A percentile compares a stretch with the other conserved stretches of the same genome.
phyloP scores from a whole-genome alignment of 352 stramenopile species.

The Phytophthora pinifolia region DNA sequence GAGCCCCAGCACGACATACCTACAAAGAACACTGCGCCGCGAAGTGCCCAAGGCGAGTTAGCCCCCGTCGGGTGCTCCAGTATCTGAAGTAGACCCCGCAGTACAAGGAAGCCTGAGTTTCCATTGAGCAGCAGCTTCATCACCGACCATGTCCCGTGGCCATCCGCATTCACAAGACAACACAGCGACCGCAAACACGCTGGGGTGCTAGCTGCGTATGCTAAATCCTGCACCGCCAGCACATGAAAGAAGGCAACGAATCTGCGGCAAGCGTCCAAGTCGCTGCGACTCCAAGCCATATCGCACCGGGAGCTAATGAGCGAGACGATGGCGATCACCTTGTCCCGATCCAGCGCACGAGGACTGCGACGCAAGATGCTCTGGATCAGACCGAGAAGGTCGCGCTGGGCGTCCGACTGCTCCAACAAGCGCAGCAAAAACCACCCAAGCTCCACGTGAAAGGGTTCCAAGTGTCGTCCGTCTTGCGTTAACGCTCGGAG shows the following conservation, averaged over 20 bases:
- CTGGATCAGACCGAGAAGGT: slow-evolving; percentile 75
- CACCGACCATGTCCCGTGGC: slow-evolving; percentile 79
- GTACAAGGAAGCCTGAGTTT: slow-evolving; percentile 59
- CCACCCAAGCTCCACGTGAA: slow-evolving; percentile 71
- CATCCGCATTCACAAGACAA: slow-evolving; percentile 83
- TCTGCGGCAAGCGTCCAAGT: slow-evolving; percentile 71
- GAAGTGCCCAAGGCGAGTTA: slow-evolving; percentile 73
- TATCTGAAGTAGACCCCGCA: slow-evolving; percentile 69
- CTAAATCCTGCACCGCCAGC: slow-evolving; percentile 57
- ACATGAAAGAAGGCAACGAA: slow-evolving; percentile 81
- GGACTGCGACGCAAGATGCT: slow-evolving; percentile 67
- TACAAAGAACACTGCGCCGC: slow-evolving; percentile 85
- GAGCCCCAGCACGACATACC: slow-evolving; percentile 90
- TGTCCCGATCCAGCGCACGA: slow-evolving; percentile 54
- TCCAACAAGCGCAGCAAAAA: slow-evolving; percentile 74
- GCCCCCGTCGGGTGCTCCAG: slow-evolving; percentile 56
- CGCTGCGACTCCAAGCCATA: slow-evolving; percentile 66
- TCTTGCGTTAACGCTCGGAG: slow-evolving; percentile 67
- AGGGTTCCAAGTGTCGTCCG: slow-evolving; percentile 64
- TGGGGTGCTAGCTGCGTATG: slow-evolving; percentile 57
- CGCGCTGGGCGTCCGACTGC: slow-evolving; percentile 78
- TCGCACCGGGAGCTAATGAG: slow-evolving; percentile 70
- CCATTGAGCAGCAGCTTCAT: slow-evolving; percentile 80
- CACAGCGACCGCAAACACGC: slow-evolving; percentile 74
- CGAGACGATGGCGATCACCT: slow-evolving; percentile 68